phyloP scores from a whole-genome alignment of 768 basidiomycete genomes.

The Clitopilus passeckerianus region DNA sequence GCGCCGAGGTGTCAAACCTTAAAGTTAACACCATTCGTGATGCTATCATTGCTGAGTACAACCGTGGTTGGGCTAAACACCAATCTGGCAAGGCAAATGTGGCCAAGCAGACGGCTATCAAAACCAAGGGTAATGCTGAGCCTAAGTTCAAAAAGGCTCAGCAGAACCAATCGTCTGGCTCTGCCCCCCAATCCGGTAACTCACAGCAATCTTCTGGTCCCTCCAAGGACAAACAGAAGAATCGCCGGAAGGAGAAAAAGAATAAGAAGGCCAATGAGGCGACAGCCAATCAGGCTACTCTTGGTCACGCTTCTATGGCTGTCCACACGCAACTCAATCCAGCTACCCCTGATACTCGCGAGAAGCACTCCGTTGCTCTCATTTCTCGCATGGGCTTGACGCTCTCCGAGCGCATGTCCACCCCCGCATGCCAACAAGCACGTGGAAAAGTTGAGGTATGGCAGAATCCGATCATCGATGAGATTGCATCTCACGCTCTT shows the following conservation, averaged over 20 bases:
- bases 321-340: background rate
- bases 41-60: background rate
- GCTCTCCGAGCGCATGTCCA: background rate
- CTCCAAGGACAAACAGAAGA: background rate
- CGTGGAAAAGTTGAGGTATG: background rate
- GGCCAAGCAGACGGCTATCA: background rate
- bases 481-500: no score
- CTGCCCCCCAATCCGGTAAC: background rate
- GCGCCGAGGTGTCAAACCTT: background rate
- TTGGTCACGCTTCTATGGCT: background rate
- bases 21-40: background rate
- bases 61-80: background rate
- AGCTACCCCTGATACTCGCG: background rate
- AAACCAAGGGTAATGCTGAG: background rate
- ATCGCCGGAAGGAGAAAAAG: background rate
- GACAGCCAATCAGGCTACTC: background rate
- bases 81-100: background rate
- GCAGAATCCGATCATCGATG: background rate
- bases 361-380: background rate
- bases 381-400: background rate
- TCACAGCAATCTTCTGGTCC: background rate
- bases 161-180: background rate
- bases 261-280: background rate
- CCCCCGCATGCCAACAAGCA: background rate
- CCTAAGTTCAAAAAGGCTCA: background rate